Evolutionary conservation across 2,329 filamentous ascomycete species (phyloP).

Genomic region (Leptosphaerulina australis): DNA sequence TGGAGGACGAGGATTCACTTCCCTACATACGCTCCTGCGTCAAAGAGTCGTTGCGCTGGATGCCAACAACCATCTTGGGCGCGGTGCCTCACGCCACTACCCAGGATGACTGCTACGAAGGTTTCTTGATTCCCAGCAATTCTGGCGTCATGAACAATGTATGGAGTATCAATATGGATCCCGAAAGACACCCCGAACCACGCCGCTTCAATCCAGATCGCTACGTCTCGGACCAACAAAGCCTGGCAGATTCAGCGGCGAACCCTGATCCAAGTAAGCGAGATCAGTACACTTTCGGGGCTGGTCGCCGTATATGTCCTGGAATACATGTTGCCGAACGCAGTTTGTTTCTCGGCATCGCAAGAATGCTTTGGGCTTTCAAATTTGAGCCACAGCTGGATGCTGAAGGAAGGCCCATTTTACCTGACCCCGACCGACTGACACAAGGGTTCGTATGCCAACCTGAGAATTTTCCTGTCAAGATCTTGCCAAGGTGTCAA

Average conservation of each 20-base stretch:
- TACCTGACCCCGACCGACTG: background rate
- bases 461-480: conserved; percentile 17
- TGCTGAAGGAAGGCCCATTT: background rate
- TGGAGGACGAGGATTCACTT: conserved; percentile 37
- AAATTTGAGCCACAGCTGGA: conserved; percentile 14
- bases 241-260: background rate
- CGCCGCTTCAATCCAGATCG: conserved; percentile 53
- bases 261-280: background rate
- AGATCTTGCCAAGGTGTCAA: conserved; percentile 22
- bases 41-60: conserved; percentile 43
- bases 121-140: conserved; percentile 48
- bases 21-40: conserved; percentile 37
- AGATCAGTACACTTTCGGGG: conserved; percentile 46
- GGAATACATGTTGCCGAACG: conserved; percentile 42
- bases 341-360: conserved; percentile 31
- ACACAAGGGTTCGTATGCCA: background rate
- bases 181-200: conserved; percentile 50
- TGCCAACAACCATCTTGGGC: conserved; percentile 33
- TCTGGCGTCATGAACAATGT: conserved; percentile 44
- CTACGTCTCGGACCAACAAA: conserved; percentile 22
- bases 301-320: conserved; percentile 43
- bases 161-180: conserved; percentile 49
- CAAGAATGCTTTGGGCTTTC: conserved; percentile 41
- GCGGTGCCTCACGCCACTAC: conserved; percentile 36
- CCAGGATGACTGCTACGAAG: conserved; percentile 39